Percentiles rank a stretch among this genome's conserved stretches.
These are phyloP conservation scores for Limonium bicolor DNA, from an alignment of 148 eudicot genomes.

Conservation along the genomic window DNA sequence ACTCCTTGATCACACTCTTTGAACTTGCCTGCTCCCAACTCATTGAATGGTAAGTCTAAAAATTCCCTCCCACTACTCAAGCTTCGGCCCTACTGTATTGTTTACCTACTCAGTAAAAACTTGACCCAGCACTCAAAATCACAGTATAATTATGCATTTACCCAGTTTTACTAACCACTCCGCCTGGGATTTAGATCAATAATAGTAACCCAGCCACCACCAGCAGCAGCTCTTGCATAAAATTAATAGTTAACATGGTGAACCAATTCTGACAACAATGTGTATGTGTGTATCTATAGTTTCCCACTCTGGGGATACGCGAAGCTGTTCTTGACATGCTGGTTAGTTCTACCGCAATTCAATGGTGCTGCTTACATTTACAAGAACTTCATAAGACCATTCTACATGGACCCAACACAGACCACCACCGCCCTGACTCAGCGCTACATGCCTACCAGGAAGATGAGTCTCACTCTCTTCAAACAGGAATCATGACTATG, in stretches of 20 bases:
- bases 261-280: not conserved
- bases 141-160: no score
- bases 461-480: slow-evolving; percentile 32
- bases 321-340: not conserved
- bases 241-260: not conserved
- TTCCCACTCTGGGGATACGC: slow-evolving; percentile 35
- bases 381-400: not conserved
- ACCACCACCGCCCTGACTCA: slow-evolving; percentile 10
- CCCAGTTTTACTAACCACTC: no score
- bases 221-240: no score
- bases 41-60: not conserved
- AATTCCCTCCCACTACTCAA: no score
- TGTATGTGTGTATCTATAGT: slow-evolving; percentile 10
- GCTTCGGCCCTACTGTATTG: no score
- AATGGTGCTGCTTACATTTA: not conserved
- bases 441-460: slow-evolving; percentile 1
- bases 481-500: not conserved
- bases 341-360: not conserved
- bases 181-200: no score
- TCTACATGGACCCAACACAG: not conserved
- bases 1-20: not conserved
- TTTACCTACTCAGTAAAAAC: no score
- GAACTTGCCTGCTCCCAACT: not conserved
- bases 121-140: no score
- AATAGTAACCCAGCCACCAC: no score